Percentiles rank a stretch among this genome's conserved stretches.
These are phyloP conservation scores for Saturnispora kantuleensis DNA, from an alignment of 805 yeast genomes.

Conservation along the genomic window DNA sequence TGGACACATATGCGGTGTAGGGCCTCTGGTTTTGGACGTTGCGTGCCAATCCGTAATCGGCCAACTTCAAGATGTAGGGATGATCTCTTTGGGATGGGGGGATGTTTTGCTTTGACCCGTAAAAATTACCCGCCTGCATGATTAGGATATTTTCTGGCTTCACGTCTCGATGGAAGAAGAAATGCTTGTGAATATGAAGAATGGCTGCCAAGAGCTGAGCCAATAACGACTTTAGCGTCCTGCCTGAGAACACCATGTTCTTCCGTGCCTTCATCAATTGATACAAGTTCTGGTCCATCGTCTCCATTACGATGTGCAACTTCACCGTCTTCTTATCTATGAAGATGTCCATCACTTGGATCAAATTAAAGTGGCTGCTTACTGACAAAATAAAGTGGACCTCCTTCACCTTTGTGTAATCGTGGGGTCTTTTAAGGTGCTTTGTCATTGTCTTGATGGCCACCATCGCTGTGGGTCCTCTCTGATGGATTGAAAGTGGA, in stretches of 20 bases:
- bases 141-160: constrained; percentile 90
- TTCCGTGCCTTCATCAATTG: constrained; percentile 64
- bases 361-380: constrained; percentile 61
- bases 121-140: constrained; percentile 45
- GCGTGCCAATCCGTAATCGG: constrained; percentile 75
- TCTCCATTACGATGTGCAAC: constrained; percentile 81
- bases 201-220: constrained; percentile 69
- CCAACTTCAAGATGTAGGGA: constrained; percentile 57
- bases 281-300: constrained; percentile 71
- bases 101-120: constrained; percentile 30
- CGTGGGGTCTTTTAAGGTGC: constrained; percentile 40
- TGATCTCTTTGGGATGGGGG: constrained; percentile 33
- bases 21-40: constrained; percentile 41
- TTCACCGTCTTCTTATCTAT: constrained; percentile 51
- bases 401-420: constrained; percentile 54
- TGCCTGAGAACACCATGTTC: constrained; percentile 41
- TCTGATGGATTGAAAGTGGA: constrained; percentile 20
- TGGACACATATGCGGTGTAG: constrained; percentile 69
- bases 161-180: constrained; percentile 78
- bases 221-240: constrained; percentile 54
- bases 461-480: constrained; percentile 32
- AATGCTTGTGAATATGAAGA: constrained; percentile 64
- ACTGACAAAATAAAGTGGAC: constrained; percentile 55
- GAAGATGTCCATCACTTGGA: constrained; percentile 71
- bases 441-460: constrained; percentile 78